Base-by-base conservation (phyloP, 306 rosid species). In the Vigna unguiculata region DNA sequence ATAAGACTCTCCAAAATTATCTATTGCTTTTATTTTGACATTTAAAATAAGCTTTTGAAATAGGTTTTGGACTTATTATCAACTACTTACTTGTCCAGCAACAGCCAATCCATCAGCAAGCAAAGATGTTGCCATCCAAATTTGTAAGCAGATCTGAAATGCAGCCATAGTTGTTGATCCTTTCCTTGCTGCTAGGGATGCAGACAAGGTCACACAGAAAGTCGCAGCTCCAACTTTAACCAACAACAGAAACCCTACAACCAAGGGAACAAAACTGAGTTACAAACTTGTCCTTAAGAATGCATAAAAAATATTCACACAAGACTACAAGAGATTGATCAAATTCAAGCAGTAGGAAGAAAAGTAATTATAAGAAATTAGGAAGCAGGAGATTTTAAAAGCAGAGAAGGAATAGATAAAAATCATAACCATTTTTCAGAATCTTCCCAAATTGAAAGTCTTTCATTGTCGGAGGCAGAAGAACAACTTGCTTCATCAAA, bases 51-150 rank as follows among this genome's bases (percentile, higher is more conserved):
- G 0, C 40, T 54, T 2, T 24, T 14, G 9, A 55, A 5, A 25
- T 25, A 55, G 54, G 41, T 72, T 38, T 40, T 55, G 66, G 28
- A 14, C 36, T 4, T 1, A 32, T 32, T 32, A 48, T 49, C 49
- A 1, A 28, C 73, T 76, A 67, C 86, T 48, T 45, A 93, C 98
- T 89, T 93, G 98, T 32, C 92, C 98, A 54, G 98, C 97, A 80
- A 93, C 96, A 53, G 98, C 98, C 30, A 93, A 83, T 19, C 98
- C 98, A 49, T 93, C 98, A 20, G 98, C 96, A 45, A 91, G 86
- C 78, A 93, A 85, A 64, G 98, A 93, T 14, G 87, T 80, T 17
- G 97, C 93, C 90, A 93, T 78, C 97, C 98, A 93, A 80, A 93
- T 80, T 78, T 93, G 98, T 83, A 93, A 87, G 84, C 98, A 93